Percentiles rank a stretch among this genome's conserved stretches.
These are phyloP conservation scores for Nothophaeocryptopus gaeumannii DNA, from an alignment of 2,329 filamentous ascomycete species.

Conservation along the genomic window DNA sequence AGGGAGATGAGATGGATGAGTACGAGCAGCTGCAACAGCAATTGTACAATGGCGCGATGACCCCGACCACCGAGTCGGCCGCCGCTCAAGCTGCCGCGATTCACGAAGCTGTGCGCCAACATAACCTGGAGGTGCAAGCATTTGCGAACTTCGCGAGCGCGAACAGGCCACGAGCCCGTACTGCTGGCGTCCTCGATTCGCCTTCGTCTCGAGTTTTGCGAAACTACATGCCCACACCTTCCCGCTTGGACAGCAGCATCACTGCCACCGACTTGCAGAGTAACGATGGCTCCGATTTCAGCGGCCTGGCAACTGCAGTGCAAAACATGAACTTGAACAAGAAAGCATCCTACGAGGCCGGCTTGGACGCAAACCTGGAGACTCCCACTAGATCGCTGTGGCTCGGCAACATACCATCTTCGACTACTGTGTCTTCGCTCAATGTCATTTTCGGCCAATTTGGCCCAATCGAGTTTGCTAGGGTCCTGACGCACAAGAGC, in stretches of 20 bases:
- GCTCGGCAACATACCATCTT: conserved; percentile 96
- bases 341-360: conserved; percentile 63
- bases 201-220: conserved; percentile 62
- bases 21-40: conserved; percentile 57
- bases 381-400: conserved; percentile 90
- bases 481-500: conserved; percentile 96
- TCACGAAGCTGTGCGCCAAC: conserved; percentile 75
- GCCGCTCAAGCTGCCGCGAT: conserved; percentile 58
- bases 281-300: conserved; percentile 73
- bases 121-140: conserved; percentile 90
- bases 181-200: conserved; percentile 85
- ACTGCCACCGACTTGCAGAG: conserved; percentile 71
- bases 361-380: conserved; percentile 66
- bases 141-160: conserved; percentile 81
- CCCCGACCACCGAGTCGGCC: conserved; percentile 57
- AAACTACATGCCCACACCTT: conserved; percentile 73
- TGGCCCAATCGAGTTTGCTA: conserved; percentile 82
- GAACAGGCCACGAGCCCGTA: conserved; percentile 82
- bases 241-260: conserved; percentile 72
- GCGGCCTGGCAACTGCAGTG: conserved; percentile 76
- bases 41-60: conserved; percentile 58
- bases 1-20: conserved; percentile 53
- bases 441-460: conserved; percentile 95
- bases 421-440: conserved; percentile 90
- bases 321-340: conserved; percentile 73